A percentile compares a stretch with the other conserved stretches of the same genome.
phyloP scores from a whole-genome alignment of 2,329 filamentous ascomycete genomes.

The Trichoderma harzianum region DNA sequence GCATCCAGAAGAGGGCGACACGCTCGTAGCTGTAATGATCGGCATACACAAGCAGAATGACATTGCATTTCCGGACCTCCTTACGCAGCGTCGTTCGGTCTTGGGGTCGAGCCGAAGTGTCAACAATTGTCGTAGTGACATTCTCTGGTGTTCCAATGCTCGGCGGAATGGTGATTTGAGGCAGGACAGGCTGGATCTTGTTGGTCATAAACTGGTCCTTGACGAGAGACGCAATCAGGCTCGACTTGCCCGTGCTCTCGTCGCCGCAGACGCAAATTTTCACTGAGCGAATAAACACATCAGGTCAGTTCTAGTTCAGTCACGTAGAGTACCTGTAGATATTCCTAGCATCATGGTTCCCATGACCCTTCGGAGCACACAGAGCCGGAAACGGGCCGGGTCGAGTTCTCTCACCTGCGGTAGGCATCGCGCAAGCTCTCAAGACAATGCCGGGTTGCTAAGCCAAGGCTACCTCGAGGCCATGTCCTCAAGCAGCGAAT shows the following conservation, averaged over 20 bases:
- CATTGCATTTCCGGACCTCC: constrained; percentile 94
- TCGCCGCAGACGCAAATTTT: constrained; percentile 96
- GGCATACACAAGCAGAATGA: constrained; percentile 93
- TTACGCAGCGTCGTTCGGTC: constrained; percentile 86
- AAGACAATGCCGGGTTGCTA: constrained; percentile 4
- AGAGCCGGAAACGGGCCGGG: neutral
- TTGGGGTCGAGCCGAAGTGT: constrained; percentile 92
- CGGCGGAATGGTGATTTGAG: constrained; percentile 91
- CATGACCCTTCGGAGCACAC: neutral
- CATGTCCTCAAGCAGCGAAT: constrained; percentile 21
- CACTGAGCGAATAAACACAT: constrained; percentile 44
- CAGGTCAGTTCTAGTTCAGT: neutral
- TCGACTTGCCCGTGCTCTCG: constrained; percentile 91
- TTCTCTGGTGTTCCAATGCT: constrained; percentile 92
- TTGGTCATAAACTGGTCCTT: constrained; percentile 95
- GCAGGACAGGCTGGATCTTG: constrained; percentile 92
- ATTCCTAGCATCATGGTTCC: neutral
- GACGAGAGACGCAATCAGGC: constrained; percentile 89
- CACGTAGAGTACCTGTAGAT: neutral
- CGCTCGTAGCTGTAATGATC: constrained; percentile 99
- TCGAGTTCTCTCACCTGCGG: constrained; percentile 21
- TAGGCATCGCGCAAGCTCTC: constrained; percentile 26
- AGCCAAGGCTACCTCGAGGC: constrained; percentile 12
- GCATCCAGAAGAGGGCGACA: constrained; percentile 97
- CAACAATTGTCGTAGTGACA: constrained; percentile 95